Evolutionary conservation across 2,329 filamentous ascomycete species (phyloP).

Genomic region (Colletotrichum neosansevieriae): DNA sequence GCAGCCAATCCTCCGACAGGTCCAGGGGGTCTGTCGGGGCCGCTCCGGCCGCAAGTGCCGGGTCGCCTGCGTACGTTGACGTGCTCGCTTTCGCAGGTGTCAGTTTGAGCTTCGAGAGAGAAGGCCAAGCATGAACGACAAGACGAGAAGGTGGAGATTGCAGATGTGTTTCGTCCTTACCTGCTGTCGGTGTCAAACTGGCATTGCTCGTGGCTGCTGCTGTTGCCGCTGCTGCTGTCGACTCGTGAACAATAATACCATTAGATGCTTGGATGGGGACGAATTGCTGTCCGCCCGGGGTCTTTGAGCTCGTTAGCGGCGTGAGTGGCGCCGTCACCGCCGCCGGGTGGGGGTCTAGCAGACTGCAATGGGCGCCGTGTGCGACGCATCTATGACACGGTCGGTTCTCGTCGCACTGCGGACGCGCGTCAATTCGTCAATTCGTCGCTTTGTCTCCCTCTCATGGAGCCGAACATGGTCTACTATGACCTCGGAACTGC

Average conservation of each 20-base stretch:
- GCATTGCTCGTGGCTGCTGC: constrained; percentile 13
- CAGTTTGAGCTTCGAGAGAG: neutral
- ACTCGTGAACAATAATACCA: no score
- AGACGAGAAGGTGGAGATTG: neutral
- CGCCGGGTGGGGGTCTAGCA: constrained; percentile 11
- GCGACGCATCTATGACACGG: constrained; percentile 52
- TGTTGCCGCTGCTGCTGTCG: neutral
- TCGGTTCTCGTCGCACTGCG: constrained; percentile 47
- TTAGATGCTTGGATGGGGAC: constrained; percentile 1
- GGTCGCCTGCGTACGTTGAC: constrained; percentile 15
- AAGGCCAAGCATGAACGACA: neutral
- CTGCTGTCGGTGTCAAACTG: constrained; percentile 33
- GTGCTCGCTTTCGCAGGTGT: constrained; percentile 9
- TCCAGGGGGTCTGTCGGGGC: constrained; percentile 35
- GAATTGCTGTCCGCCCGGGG: neutral
- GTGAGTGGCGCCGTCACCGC: neutral
- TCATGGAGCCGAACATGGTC: neutral
- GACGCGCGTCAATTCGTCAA: constrained; percentile 17
- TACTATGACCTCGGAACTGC: no score
- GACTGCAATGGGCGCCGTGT: constrained; percentile 51
- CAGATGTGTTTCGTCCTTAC: constrained; percentile 5
- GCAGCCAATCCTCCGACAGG: constrained; percentile 46
- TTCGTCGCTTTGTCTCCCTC: neutral
- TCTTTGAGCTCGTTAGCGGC: constrained; percentile 27
- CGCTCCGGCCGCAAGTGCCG: neutral